These are phyloP conservation scores for Musa schizocarpa DNA, from an alignment of 176 grass and related monocot species.

Conservation along the genomic window DNA sequence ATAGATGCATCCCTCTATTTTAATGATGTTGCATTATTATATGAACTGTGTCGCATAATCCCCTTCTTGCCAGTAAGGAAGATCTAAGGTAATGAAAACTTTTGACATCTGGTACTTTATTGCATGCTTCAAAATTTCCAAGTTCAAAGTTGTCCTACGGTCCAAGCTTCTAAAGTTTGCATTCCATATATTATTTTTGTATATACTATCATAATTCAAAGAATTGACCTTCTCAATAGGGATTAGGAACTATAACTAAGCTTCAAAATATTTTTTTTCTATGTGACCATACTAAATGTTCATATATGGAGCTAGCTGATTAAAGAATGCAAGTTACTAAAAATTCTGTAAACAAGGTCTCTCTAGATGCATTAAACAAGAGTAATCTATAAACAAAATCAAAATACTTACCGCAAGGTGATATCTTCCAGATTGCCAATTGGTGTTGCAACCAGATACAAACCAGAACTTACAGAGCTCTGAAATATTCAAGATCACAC, in stretches of 20 bases:
- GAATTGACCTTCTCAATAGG: not conserved
- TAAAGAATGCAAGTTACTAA: not conserved
- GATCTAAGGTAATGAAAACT: too few relatives aligned
- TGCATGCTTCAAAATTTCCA: not conserved
- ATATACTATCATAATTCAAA: not conserved
- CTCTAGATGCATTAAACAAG: not conserved
- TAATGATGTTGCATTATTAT: too few relatives aligned
- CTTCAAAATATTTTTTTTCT: not conserved
- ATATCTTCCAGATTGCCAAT: constrained; percentile 99
- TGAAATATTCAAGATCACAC: not conserved
- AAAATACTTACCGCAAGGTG: constrained; percentile 58
- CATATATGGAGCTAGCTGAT: not conserved
- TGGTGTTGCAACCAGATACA: constrained; percentile 94
- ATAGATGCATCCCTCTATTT: too few relatives aligned
- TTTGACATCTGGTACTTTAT: not conserved
- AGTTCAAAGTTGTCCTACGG: not conserved
- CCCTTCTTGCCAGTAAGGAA: too few relatives aligned
- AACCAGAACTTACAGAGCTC: constrained; percentile 47
- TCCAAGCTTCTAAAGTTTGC: not conserved
- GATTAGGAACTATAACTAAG: not conserved
- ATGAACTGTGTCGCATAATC: too few relatives aligned
- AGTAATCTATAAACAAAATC: not conserved
- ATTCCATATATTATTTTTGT: not conserved
- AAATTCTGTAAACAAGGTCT: not conserved
- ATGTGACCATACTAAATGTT: not conserved